These are phyloP conservation scores for Puccinia coronata DNA, from an alignment of 1,284 basidiomycete genomes.

Conservation along the genomic window DNA sequence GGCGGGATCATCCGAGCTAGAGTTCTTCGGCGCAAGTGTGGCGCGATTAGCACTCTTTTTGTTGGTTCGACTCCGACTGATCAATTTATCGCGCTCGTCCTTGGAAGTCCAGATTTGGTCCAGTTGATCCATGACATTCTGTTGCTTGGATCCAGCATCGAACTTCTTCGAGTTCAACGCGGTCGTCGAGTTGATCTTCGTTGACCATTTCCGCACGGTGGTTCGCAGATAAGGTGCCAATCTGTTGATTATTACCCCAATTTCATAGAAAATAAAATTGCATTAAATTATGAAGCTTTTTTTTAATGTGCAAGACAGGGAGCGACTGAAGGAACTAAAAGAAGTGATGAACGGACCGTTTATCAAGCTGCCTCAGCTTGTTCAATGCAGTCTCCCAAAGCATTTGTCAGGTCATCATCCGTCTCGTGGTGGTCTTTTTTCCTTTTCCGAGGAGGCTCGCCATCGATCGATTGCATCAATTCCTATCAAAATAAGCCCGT, in stretches of 20 bases:
- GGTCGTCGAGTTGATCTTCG: conserved; percentile 86
- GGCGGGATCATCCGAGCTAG: conserved; percentile 59
- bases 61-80: conserved; percentile 52
- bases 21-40: conserved; percentile 57
- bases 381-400: conserved; percentile 1
- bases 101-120: conserved; percentile 67
- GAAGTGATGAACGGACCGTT: conserved; percentile 14
- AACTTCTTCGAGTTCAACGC: conserved; percentile 70
- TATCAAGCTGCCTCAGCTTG: conserved; percentile 20
- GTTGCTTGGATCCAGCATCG: not conserved
- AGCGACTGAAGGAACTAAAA: not conserved
- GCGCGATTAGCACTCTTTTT: conserved; percentile 59
- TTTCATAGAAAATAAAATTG: conserved; percentile 58
- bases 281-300: conserved; percentile 26
- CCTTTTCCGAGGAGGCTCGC: conserved; percentile 4
- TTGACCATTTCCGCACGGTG: conserved; percentile 84
- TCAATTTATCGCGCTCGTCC: conserved; percentile 53
- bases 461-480: conserved; percentile 19
- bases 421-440: not conserved
- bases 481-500: not conserved
- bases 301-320: not conserved
- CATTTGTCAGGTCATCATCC: not conserved
- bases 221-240: conserved; percentile 64
- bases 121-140: conserved; percentile 71
- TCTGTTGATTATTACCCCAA: conserved; percentile 64